Base-by-base conservation (phyloP, 1,284 basidiomycete species). In the Puccinia polysora region DNA sequence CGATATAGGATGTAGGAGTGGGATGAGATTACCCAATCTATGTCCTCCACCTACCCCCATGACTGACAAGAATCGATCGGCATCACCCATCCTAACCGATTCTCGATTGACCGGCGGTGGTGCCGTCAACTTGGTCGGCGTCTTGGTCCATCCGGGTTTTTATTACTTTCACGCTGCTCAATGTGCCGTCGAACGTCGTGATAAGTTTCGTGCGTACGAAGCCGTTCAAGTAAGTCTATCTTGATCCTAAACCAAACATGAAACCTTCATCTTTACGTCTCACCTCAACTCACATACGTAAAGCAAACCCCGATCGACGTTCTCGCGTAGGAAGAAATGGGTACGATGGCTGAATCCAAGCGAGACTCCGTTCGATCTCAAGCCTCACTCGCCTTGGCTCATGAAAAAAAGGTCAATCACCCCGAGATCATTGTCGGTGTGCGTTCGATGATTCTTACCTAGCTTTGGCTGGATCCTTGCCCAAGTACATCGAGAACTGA, bases 351-450 rank as follows among this genome's bases (percentile, higher is more conserved):
- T 25, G 67, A 76, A 0, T 74, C 76, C 18, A 75, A 78, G 10
- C 78, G 76, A 0, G 77, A 79, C 38, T 74, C 79, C 12, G 75
- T 78, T 2, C 74, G 77, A 0, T 80, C 64, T 38, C 64, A 56
- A 36, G 36, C 74, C 47, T 64, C 81, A 0, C 81, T 81, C 0
- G 83, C 81, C 0, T 88, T 90, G 77, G 81, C 82, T 20, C 93
- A 93, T 74, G 92, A 96, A 81, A 88, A 87, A 79, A 95, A 90
- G 77, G 88, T 94, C 2, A 89, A 94, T 74, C 92, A 96, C 80
- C 80, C 88, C 25, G 85, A 85, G 1, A 83, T 92, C 62, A 86
- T 90, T 43, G 82, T 93, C 36, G 93, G 96, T 83, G 90, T 89
- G 73, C 59, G 81, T 76, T 8, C 28, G 6, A 32, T n/a, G 6